phyloP scores from a whole-genome alignment of 192 early-diverging fungal species.

The Entomortierella chlamydospora region DNA sequence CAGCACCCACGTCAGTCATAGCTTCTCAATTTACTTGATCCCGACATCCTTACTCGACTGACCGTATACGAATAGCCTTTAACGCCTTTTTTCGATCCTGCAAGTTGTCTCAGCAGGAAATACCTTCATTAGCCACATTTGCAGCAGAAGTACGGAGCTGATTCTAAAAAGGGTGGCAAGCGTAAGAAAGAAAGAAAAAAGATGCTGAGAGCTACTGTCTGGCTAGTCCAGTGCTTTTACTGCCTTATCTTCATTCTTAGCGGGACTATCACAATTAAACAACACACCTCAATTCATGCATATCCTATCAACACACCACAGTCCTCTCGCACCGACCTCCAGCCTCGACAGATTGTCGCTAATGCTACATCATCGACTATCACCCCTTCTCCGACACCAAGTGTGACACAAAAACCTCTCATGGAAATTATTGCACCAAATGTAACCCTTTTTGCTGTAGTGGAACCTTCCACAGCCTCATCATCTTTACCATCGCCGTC shows the following conservation, averaged over 20 bases:
- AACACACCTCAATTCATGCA: conserved; percentile 9
- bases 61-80: neutral
- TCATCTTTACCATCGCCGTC: conserved; percentile 4
- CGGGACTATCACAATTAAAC: neutral
- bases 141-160: neutral
- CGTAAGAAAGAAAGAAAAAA: neutral
- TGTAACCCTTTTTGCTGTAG: conserved; percentile 17
- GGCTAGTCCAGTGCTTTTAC: conserved; percentile 10
- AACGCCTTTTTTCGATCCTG: neutral
- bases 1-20: too few relatives aligned
- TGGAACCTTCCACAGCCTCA: conserved; percentile 6
- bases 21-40: neutral
- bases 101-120: too few relatives aligned
- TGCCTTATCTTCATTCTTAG: conserved; percentile 25
- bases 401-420: conserved; percentile 20
- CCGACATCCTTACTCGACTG: neutral
- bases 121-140: neutral
- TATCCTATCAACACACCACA: conserved; percentile 12
- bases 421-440: conserved; percentile 31
- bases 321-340: neutral
- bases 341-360: conserved; percentile 1
- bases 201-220: conserved; percentile 16
- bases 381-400: neutral
- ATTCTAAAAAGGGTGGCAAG: conserved; percentile 8
- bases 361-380: neutral